phyloP scores from a whole-genome alignment of 257 asterid species.

The Capsicum pubescens region DNA sequence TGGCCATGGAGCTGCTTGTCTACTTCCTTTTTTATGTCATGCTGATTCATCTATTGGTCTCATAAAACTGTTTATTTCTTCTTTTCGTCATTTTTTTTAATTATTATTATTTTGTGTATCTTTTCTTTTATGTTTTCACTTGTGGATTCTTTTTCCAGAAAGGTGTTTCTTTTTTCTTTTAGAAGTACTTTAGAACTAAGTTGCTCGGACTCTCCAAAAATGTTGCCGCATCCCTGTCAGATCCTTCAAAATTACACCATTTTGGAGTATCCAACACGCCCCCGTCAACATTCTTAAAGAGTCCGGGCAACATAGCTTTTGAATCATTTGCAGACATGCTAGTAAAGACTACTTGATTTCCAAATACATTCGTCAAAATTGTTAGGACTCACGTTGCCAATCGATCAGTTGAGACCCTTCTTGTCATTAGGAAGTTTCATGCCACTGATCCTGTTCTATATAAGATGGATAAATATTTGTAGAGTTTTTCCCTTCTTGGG shows the following conservation, averaged over 20 bases:
- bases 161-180: background rate
- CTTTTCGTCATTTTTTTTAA: background rate
- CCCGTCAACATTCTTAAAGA: no score
- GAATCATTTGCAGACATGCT: no score
- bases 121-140: background rate
- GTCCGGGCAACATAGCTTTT: no score
- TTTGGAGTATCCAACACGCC: no score
- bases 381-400: background rate
- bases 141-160: background rate
- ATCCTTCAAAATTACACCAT: no score
- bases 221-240: no score
- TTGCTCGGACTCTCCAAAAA: no score
- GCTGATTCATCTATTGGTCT: constrained; percentile 13
- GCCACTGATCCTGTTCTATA: background rate
- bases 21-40: background rate
- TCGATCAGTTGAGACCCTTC: background rate
- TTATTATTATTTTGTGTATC: background rate
- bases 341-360: background rate
- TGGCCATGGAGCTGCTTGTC: background rate
- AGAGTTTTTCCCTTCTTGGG: background rate
- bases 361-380: background rate
- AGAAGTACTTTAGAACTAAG: background rate
- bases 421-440: background rate
- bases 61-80: background rate
- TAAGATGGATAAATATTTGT: background rate